Base-by-base conservation (phyloP, 768 basidiomycete genomes). In the Strobilomyces dryophilus region DNA sequence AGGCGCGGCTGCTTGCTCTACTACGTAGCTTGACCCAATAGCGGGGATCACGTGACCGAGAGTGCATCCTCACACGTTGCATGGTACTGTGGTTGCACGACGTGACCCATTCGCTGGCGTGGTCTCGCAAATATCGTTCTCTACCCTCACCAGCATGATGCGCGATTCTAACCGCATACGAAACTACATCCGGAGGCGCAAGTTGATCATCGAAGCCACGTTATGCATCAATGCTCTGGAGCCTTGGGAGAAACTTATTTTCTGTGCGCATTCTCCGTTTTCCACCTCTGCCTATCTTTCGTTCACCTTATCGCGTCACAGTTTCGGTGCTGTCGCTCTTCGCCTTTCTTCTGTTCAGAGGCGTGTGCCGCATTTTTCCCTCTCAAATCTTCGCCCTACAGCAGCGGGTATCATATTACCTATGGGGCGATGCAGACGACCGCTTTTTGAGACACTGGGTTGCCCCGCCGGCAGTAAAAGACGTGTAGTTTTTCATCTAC, bases 241-340 rank as follows among this genome's bases (percentile, higher is more conserved):
- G 63, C 76, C 80, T 53, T 86, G 85, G 86, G 87, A 87, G 74
- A 82, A 83, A 61, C 61, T 79, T 43, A 64, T 85, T 35, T 73
- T 82, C 52, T 62, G 85, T 85, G 63, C 64, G 84, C 74, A 21
- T 21, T 8, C 3, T 47, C 32, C 26, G 15, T 42, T 44, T 55
- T 36, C 37, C 46, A 17, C 42, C 35, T 26, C 50, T 17, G 36
- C 15, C 36, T 24, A 4, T 24, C 2, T 32, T 20, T 41, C 40
- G 18, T 50, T 53, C 39, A 3, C 14, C 31, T 32, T 10, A 17
- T 27, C 1, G 12, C 34, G 32, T 52, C 47, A 0, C 35, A 82
- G 79, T 78, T 47, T 66, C 74, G 3, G 63, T 79, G 39, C 61
- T 76, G 36, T 61, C 71, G 3, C 55, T 76, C 26, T 56, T 78